Percentiles rank a stretch among this genome's conserved stretches.
phyloP scores from a whole-genome alignment of 2,329 filamentous ascomycete species.

The Dactylella cylindrospora region DNA sequence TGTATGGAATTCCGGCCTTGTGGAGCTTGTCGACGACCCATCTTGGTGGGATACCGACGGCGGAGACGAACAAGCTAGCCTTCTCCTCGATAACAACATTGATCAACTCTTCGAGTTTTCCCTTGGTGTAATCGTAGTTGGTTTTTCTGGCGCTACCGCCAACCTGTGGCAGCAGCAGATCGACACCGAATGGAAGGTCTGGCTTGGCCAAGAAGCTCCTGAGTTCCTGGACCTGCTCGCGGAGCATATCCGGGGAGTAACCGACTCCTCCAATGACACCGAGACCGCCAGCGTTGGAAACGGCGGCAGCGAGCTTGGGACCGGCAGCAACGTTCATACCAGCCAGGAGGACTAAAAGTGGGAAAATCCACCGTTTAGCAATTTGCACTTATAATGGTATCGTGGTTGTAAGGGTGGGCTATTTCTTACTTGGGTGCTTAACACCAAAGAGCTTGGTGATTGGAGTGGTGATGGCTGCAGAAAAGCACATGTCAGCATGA shows the following conservation, averaged over 20 bases:
- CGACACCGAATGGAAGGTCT: conserved; percentile 92
- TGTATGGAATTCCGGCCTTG: conserved; percentile 83
- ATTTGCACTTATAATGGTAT: neutral
- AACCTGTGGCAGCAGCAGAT: conserved; percentile 89
- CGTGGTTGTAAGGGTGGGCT: neutral
- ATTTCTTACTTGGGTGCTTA: conserved; percentile 69
- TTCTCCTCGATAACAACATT: conserved; percentile 91
- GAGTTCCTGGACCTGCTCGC: conserved; percentile 80
- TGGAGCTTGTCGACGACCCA: conserved; percentile 87
- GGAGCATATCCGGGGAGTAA: conserved; percentile 96
- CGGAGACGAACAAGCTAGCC: conserved; percentile 91
- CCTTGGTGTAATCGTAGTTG: conserved; percentile 99
- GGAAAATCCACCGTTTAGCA: neutral
- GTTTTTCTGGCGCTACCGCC: conserved; percentile 74
- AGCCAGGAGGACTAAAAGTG: conserved; percentile 70
- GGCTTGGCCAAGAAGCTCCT: conserved; percentile 86
- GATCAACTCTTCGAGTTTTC: conserved; percentile 87
- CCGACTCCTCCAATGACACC: conserved; percentile 94
- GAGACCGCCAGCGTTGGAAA: conserved; percentile 93
- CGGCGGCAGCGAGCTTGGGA: conserved; percentile 91
- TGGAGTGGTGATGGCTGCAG: conserved; percentile 70
- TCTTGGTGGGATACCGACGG: conserved; percentile 89
- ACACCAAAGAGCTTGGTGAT: conserved; percentile 96
- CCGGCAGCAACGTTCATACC: conserved; percentile 99
- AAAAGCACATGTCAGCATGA: conserved; percentile 8